These are phyloP conservation scores for Aspergillus quadricinctus DNA, from an alignment of 2,329 filamentous ascomycete species.

Conservation along the genomic window DNA sequence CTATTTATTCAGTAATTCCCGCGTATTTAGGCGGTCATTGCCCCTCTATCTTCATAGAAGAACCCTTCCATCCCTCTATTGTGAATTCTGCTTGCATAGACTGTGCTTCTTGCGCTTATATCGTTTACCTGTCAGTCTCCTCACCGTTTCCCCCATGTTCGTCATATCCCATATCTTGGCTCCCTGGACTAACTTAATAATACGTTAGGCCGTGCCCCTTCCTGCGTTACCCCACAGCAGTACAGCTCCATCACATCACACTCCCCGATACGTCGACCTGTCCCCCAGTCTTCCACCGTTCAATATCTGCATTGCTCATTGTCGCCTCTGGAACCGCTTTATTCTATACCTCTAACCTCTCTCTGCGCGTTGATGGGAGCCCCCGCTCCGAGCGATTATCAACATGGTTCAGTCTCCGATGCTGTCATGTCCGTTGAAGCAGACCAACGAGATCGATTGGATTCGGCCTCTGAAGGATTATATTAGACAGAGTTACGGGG, in stretches of 20 bases:
- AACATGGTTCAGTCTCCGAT: slow-evolving; percentile 83
- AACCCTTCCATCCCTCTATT: background rate
- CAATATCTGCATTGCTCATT: background rate
- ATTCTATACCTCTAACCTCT: slow-evolving; percentile 2
- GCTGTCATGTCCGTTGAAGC: slow-evolving; percentile 88
- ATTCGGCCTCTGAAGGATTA: slow-evolving; percentile 85
- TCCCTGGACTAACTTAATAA: background rate
- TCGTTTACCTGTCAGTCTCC: background rate
- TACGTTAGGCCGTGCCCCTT: background rate
- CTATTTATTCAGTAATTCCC: background rate
- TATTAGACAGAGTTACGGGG: slow-evolving; percentile 89
- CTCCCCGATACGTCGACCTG: background rate
- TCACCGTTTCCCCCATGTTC: background rate
- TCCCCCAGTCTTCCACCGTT: slow-evolving; percentile 9
- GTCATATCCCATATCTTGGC: background rate
- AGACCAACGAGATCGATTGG: slow-evolving; percentile 99
- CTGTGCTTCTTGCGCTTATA: background rate
- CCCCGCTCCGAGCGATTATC: slow-evolving; percentile 30
- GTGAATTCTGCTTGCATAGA: background rate
- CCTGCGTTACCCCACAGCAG: background rate
- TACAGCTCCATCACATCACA: background rate
- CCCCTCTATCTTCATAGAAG: background rate
- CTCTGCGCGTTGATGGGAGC: slow-evolving; percentile 29
- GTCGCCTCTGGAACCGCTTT: background rate
- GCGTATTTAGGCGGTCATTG: background rate